Evolutionary conservation across 2,329 filamentous ascomycete genomes (phyloP).

Genomic region (Leptographium wingfieldii): DNA sequence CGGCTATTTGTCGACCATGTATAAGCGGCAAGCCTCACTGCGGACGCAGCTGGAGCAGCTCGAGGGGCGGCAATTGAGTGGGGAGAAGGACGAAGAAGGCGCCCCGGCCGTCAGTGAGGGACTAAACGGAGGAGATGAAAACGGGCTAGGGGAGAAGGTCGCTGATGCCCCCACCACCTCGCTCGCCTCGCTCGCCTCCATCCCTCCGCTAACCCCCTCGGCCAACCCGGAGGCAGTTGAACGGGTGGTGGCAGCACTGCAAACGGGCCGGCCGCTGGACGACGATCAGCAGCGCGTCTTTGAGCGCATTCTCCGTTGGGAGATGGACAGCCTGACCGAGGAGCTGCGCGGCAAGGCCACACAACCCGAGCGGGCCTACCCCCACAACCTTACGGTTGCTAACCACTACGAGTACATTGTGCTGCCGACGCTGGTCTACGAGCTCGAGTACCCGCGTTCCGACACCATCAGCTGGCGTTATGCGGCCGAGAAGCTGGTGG

Average conservation of each 20-base stretch:
- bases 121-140: background rate
- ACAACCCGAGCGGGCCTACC: constrained; percentile 40
- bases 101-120: background rate
- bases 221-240: constrained; percentile 27
- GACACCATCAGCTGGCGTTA: constrained; percentile 62
- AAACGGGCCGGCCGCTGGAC: constrained; percentile 46
- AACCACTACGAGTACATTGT: constrained; percentile 64
- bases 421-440: constrained; percentile 66
- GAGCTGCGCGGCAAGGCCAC: constrained; percentile 54
- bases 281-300: constrained; percentile 51
- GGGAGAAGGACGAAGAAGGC: background rate
- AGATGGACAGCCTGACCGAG: constrained; percentile 50
- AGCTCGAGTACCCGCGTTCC: constrained; percentile 60
- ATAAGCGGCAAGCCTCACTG: constrained; percentile 35
- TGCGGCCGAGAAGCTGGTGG: constrained; percentile 57
- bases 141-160: no score
- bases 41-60: constrained; percentile 41
- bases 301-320: constrained; percentile 50
- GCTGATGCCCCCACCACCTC: no score
- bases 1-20: constrained; percentile 53
- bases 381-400: constrained; percentile 50
- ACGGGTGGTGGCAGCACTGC: constrained; percentile 47
- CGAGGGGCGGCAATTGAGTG: constrained; percentile 26
- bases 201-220: background rate
- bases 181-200: no score